phyloP scores from a whole-genome alignment of 805 yeast genomes.

The Lachancea dasiensis region DNA sequence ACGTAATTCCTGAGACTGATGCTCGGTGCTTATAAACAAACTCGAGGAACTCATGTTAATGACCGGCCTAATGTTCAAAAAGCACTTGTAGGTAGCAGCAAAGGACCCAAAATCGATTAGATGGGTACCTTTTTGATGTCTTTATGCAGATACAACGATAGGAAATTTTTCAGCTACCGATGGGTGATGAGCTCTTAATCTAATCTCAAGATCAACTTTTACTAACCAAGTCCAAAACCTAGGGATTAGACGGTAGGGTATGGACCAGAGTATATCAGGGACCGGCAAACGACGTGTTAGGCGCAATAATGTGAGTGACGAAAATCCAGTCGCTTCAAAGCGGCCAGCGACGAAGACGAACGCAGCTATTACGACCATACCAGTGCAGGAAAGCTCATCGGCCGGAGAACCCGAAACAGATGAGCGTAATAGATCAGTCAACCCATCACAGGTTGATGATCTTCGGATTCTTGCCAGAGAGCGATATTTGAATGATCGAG shows the following conservation, averaged over 20 bases:
- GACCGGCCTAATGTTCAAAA: background rate
- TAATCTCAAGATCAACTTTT: too few relatives aligned
- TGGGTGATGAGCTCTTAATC: too few relatives aligned
- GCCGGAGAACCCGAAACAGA: constrained; percentile 16
- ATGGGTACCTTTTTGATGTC: too few relatives aligned
- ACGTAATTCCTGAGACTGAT: background rate
- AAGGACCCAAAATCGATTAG: too few relatives aligned
- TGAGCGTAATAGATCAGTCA: background rate
- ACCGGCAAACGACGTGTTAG: constrained; percentile 5
- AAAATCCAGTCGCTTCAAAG: constrained; percentile 1
- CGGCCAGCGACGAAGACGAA: background rate
- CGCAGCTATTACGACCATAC: background rate
- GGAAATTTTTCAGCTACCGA: background rate
- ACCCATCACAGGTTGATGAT: constrained; percentile 30
- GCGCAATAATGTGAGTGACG: constrained; percentile 2
- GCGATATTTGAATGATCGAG: constrained; percentile 42
- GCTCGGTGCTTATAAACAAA: background rate
- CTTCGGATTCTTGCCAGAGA: constrained; percentile 46
- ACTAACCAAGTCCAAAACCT: too few relatives aligned
- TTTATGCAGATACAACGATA: too few relatives aligned
- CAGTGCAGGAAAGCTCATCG: constrained; percentile 6
- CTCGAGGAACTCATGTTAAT: background rate
- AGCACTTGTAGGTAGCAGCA: too few relatives aligned
- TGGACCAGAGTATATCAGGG: constrained; percentile 3
- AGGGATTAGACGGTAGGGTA: background rate